Conservation (phyloP, 2,329 filamentous ascomycete genomes). For the Ascochyta viciae-villosae region DNA sequence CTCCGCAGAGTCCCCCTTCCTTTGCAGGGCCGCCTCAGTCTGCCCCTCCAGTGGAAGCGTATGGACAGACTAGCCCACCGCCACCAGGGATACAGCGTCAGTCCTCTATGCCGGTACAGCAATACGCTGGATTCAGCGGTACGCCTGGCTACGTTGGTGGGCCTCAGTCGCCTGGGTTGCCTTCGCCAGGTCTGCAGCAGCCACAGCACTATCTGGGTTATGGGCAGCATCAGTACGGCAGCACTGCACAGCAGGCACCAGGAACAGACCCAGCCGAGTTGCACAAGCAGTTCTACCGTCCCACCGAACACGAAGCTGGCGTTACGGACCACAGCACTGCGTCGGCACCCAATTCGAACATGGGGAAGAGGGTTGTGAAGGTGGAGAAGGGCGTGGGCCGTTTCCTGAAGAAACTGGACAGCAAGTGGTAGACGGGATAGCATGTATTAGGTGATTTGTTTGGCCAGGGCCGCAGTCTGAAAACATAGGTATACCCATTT, state of each 20-base stretch:
- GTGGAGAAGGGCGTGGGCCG: slow-evolving; percentile 74
- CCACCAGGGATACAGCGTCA: slow-evolving; percentile 40
- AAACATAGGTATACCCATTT: slow-evolving; percentile 11
- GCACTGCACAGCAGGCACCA: slow-evolving; percentile 40
- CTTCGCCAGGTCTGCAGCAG: slow-evolving; percentile 50
- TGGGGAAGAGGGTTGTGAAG: slow-evolving; percentile 71
- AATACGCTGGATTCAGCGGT: slow-evolving; percentile 6
- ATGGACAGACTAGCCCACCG: slow-evolving; percentile 29
- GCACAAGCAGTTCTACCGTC: slow-evolving; percentile 74
- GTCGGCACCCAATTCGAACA: slow-evolving; percentile 53
- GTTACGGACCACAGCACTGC: slow-evolving; percentile 32
- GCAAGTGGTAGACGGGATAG: slow-evolving; percentile 60
- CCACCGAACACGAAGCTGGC: slow-evolving; percentile 66
- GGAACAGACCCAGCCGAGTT: slow-evolving; percentile 59
- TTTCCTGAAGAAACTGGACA: slow-evolving; percentile 80
- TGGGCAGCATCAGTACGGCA: slow-evolving; percentile 60
- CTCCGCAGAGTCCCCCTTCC: slow-evolving; percentile 43
- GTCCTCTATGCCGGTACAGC: slow-evolving; percentile 39
- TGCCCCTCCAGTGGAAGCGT: slow-evolving; percentile 34
- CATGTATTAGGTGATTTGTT: slow-evolving; percentile 11
- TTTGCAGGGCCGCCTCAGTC: slow-evolving; percentile 50
- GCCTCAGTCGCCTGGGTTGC: slow-evolving; percentile 23
- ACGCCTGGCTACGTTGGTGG: slow-evolving; percentile 1
- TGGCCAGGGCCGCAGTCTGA: slow-evolving; percentile 17
- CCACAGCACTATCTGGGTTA: slow-evolving; percentile 59